Evolutionary conservation across 768 basidiomycete genomes (phyloP).

Genomic region (Termitomyces sp.): DNA sequence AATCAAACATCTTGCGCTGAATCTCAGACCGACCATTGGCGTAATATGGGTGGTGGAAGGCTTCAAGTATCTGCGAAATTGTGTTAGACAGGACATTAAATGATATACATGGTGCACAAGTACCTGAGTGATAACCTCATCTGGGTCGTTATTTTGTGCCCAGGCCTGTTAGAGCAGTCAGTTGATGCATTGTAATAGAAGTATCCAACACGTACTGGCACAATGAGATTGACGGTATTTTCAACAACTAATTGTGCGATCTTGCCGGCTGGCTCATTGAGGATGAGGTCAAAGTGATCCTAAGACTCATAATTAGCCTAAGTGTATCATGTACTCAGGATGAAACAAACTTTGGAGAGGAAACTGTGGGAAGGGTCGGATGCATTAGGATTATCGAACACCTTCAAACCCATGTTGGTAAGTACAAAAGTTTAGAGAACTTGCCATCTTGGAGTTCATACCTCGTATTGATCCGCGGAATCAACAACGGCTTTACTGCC

Average conservation of each 20-base stretch:
- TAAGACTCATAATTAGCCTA: constrained; percentile 16
- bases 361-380: constrained; percentile 67
- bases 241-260: constrained; percentile 65
- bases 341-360: constrained; percentile 50
- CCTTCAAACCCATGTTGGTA: constrained; percentile 24
- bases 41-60: constrained; percentile 70
- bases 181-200: neutral
- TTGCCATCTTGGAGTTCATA: constrained; percentile 11
- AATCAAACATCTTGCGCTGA: constrained; percentile 56
- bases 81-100: neutral
- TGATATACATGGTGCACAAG: neutral
- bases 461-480: constrained; percentile 62
- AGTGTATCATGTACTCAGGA: neutral
- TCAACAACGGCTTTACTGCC: constrained; percentile 68
- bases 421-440: neutral
- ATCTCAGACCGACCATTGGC: constrained; percentile 45
- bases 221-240: constrained; percentile 54
- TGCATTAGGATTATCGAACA: constrained; percentile 61
- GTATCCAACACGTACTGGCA: constrained; percentile 28
- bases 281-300: constrained; percentile 68
- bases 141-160: constrained; percentile 38
- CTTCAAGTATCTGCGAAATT: constrained; percentile 43
- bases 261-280: constrained; percentile 74
- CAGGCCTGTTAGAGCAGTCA: constrained; percentile 32
- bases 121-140: constrained; percentile 40